These are phyloP conservation scores for Pestalotiopsis fici DNA, from an alignment of 2,329 filamentous ascomycete genomes.

Conservation along the genomic window DNA sequence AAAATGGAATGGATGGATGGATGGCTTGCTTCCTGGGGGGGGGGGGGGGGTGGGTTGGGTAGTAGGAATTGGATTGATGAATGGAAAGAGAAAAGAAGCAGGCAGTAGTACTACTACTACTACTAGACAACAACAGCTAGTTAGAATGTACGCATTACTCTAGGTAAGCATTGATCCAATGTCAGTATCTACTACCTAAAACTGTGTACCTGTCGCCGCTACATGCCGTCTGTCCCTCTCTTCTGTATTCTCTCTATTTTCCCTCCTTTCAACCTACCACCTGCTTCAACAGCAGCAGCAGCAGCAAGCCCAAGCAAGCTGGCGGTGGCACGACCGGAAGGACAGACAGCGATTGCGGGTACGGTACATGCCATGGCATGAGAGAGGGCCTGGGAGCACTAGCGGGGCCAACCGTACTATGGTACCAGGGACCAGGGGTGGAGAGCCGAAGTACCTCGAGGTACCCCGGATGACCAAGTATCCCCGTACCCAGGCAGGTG, in stretches of 20 bases:
- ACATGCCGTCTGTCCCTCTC: background rate
- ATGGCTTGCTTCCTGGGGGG: background rate
- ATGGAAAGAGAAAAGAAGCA: background rate
- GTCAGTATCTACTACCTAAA: too few relatives aligned
- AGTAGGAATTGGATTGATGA: background rate
- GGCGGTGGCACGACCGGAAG: background rate
- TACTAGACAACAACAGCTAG: background rate
- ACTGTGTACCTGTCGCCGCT: background rate
- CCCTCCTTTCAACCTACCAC: background rate
- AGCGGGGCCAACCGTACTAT: slow-evolving; percentile 15
- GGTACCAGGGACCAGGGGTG: slow-evolving; percentile 5
- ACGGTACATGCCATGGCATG: background rate
- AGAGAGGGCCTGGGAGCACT: background rate
- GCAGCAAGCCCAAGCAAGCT: background rate
- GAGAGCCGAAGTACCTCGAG: slow-evolving; percentile 11
- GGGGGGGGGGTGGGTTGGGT: background rate
- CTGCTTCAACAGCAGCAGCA: background rate
- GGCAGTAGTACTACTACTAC: background rate
- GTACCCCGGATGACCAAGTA: background rate
- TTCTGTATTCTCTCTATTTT: background rate
- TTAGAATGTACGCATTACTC: background rate
- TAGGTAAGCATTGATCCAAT: background rate
- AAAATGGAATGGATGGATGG: background rate
- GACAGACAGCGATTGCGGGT: background rate
- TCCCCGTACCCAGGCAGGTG: background rate